These are phyloP conservation scores for Geotrichum ghanense DNA, from an alignment of 805 yeast genomes.

Conservation along the genomic window DNA sequence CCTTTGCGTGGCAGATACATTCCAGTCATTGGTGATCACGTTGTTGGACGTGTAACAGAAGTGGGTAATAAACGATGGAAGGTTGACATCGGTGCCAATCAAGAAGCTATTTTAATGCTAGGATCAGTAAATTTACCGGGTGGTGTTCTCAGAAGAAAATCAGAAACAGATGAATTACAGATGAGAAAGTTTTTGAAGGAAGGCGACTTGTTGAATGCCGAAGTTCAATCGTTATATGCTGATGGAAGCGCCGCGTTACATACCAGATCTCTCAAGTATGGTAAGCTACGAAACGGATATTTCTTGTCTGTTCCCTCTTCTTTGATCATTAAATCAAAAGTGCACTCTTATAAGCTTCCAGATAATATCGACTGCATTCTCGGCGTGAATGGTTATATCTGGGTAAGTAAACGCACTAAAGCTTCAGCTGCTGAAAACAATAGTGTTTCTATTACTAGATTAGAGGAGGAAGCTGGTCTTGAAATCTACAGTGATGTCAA, in stretches of 20 bases:
- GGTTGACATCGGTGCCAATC: constrained; percentile 92
- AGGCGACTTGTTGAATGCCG: constrained; percentile 92
- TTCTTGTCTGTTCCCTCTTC: constrained; percentile 74
- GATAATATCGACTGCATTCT: constrained; percentile 86
- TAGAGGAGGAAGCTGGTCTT: constrained; percentile 82
- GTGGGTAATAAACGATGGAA: constrained; percentile 94
- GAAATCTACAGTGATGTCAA: constrained; percentile 89
- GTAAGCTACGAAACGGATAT: constrained; percentile 85
- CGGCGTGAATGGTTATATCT: constrained; percentile 90
- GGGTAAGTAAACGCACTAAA: constrained; percentile 39
- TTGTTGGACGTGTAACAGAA: constrained; percentile 87
- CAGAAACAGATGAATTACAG: constrained; percentile 90
- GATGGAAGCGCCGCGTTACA: constrained; percentile 93
- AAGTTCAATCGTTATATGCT: constrained; percentile 77
- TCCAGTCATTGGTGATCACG: constrained; percentile 95
- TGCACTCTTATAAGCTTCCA: constrained; percentile 80
- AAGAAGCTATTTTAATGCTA: constrained; percentile 81
- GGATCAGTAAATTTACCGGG: constrained; percentile 98
- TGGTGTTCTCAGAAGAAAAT: constrained; percentile 86
- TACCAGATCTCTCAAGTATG: constrained; percentile 90
- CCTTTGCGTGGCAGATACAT: constrained; percentile 81
- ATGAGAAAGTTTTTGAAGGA: constrained; percentile 92
- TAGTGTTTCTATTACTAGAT: constrained; percentile 57
- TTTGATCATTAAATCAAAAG: constrained; percentile 71
- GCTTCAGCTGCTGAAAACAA: constrained; percentile 20